Conservation (phyloP, 192 early-diverging fungal species). For the Backusella circina region DNA sequence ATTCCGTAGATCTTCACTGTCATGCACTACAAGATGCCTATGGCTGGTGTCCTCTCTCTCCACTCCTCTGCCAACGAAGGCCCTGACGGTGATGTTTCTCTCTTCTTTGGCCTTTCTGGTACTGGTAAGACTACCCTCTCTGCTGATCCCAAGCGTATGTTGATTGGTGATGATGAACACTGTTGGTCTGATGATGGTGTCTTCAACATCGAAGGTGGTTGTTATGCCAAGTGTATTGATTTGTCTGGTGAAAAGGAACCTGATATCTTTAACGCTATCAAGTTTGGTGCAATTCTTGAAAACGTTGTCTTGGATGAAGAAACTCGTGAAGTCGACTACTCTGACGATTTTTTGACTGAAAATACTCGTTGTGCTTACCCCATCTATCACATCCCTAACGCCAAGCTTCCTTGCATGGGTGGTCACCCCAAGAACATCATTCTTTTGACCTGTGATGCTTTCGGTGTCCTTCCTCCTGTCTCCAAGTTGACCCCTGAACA, state of each 20-base stretch:
- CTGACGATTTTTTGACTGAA: constrained; percentile 79
- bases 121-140: constrained; percentile 98
- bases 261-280: constrained; percentile 96
- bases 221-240: constrained; percentile 98
- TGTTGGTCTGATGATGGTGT: constrained; percentile 97
- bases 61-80: constrained; percentile 97
- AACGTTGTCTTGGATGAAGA: constrained; percentile 84
- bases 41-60: constrained; percentile 81
- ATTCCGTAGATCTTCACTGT: constrained; percentile 91
- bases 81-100: constrained; percentile 82
- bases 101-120: constrained; percentile 98
- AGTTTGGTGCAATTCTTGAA: constrained; percentile 90
- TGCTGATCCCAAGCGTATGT: constrained; percentile 85
- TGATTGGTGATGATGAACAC: constrained; percentile 99
- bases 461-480: constrained; percentile 92
- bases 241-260: constrained; percentile 96
- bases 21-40: constrained; percentile 99
- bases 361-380: constrained; percentile 98
- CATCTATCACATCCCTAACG: constrained; percentile 93
- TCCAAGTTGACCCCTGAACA: constrained; percentile 84
- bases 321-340: constrained; percentile 78
- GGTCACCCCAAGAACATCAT: constrained; percentile 94
- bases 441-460: constrained; percentile 94
- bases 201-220: constrained; percentile 99
- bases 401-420: constrained; percentile 89